A percentile compares a stretch with the other conserved stretches of the same genome.
These are phyloP conservation scores for Vanderwaltozyma verrucispora DNA, from an alignment of 805 yeast genomes.

Conservation along the genomic window DNA sequence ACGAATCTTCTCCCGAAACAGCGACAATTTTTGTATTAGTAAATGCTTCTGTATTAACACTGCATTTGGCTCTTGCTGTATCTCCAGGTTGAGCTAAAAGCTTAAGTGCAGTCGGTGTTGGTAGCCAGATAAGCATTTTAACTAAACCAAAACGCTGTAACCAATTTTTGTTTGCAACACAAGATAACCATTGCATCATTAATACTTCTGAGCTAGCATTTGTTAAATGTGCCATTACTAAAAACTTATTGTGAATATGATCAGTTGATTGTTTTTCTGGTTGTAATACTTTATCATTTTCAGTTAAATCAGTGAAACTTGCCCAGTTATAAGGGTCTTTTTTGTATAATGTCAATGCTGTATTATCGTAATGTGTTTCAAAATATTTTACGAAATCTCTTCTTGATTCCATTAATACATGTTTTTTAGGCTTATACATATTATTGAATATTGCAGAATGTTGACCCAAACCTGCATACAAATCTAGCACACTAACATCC, in stretches of 20 bases:
- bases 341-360: conserved; percentile 27
- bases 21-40: conserved; percentile 53
- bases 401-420: conserved; percentile 51
- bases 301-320: conserved; percentile 41
- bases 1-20: conserved; percentile 18
- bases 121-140: conserved; percentile 60
- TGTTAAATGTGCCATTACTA: conserved; percentile 51
- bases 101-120: conserved; percentile 50
- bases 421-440: conserved; percentile 49
- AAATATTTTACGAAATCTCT: conserved; percentile 6
- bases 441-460: conserved; percentile 55
- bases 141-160: conserved; percentile 62
- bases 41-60: conserved; percentile 55
- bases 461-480: conserved; percentile 49
- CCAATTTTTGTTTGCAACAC: conserved; percentile 66
- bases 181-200: conserved; percentile 62
- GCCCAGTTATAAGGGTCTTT: conserved; percentile 62
- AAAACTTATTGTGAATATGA: conserved; percentile 41
- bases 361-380: conserved; percentile 1
- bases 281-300: conserved; percentile 34
- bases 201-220: conserved; percentile 50
- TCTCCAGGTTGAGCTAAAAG: conserved; percentile 48
- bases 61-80: conserved; percentile 45
- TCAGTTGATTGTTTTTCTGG: conserved; percentile 31
- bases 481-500: conserved; percentile 45